Conservation (phyloP, 192 early-diverging fungal genomes). For the Geosiphon pyriformis region DNA sequence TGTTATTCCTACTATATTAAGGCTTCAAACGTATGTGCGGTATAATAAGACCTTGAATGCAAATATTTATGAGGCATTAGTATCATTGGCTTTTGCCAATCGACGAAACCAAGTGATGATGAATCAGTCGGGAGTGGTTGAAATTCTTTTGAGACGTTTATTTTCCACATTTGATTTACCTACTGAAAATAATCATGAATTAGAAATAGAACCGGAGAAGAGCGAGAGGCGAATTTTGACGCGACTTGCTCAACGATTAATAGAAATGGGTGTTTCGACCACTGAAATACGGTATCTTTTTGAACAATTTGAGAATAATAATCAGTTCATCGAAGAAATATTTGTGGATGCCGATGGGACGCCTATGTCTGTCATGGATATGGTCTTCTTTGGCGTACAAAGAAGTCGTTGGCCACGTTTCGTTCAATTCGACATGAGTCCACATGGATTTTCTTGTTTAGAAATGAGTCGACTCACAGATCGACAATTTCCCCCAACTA, state of each 20-base stretch:
- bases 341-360: conserved; percentile 30
- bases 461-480: conserved; percentile 38
- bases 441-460: conserved; percentile 31
- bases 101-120: conserved; percentile 51
- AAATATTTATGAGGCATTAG: conserved; percentile 35
- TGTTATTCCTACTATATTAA: conserved; percentile 27
- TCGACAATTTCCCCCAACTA: conserved; percentile 50
- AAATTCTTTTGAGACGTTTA: conserved; percentile 33
- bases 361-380: conserved; percentile 37
- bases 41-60: conserved; percentile 21
- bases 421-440: conserved; percentile 51
- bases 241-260: conserved; percentile 43
- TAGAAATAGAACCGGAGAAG: conserved; percentile 13
- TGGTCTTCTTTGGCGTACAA: conserved; percentile 46
- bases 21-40: conserved; percentile 26
- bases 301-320: conserved; percentile 37
- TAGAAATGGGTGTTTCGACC: conserved; percentile 52
- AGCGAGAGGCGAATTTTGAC: conserved; percentile 35
- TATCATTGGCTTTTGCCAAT: conserved; percentile 41
- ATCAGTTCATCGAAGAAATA: conserved; percentile 34
- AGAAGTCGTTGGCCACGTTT: conserved; percentile 57
- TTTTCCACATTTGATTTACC: conserved; percentile 24
- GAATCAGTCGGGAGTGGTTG: conserved; percentile 46
- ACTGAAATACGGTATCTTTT: conserved; percentile 53
- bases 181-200: conserved; percentile 12